phyloP scores from a whole-genome alignment of 176 grass and related monocot genomes.

The Canna indica region DNA sequence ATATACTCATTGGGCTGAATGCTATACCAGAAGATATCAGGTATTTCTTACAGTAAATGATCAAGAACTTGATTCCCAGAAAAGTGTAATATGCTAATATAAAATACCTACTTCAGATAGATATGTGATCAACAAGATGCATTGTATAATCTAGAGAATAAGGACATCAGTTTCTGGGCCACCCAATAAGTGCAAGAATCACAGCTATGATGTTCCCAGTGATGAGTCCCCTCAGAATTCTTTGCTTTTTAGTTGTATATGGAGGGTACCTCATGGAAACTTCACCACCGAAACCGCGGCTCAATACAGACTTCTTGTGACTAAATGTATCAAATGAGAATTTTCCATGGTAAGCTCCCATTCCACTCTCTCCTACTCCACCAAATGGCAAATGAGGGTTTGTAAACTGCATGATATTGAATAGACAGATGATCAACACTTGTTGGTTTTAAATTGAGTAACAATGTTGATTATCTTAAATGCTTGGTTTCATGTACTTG shows the following conservation, averaged over 20 bases:
- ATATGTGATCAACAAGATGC: neutral
- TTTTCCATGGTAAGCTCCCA: constrained; percentile 69
- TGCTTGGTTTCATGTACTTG: too few species aligned
- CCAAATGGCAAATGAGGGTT: constrained; percentile 75
- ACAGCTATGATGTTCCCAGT: constrained; percentile 62
- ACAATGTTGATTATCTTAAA: too few species aligned
- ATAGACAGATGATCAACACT: neutral
- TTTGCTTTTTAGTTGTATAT: constrained; percentile 55
- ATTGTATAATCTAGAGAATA: neutral
- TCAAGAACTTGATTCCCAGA: too few species aligned
- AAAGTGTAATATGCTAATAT: too few species aligned
- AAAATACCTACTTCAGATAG: too few species aligned
- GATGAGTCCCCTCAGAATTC: constrained; percentile 57
- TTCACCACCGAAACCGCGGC: constrained; percentile 43
- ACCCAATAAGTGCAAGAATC: constrained; percentile 46
- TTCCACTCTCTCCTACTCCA: constrained; percentile 77
- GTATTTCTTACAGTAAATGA: too few species aligned
- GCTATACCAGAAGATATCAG: too few species aligned
- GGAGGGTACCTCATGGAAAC: constrained; percentile 61
- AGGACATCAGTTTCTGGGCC: constrained; percentile 10
- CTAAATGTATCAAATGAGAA: constrained; percentile 77
- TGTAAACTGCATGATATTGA: constrained; percentile 35
- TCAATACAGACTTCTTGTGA: constrained; percentile 63
- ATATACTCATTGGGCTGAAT: too few species aligned
- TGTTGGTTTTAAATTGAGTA: too few species aligned